Evolutionary conservation across 768 basidiomycete genomes (phyloP).

Genomic region (Serpula lacrymans): DNA sequence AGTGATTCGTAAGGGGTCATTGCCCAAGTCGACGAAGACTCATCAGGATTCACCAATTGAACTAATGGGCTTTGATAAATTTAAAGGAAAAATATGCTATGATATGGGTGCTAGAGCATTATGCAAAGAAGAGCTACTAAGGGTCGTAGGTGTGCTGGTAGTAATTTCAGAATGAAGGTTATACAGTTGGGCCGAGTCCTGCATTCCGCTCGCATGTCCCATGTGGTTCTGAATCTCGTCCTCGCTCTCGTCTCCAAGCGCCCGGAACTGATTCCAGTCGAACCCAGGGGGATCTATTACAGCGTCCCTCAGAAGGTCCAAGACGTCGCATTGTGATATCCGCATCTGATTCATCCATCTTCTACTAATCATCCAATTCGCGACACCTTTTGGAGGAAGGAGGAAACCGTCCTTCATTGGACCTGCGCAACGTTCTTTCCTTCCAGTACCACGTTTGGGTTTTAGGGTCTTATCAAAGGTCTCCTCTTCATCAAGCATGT

Average conservation of each 20-base stretch:
- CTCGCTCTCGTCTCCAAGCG: constrained; percentile 58
- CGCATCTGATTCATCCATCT: constrained; percentile 51
- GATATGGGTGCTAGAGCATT: constrained; percentile 10
- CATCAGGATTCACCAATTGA: no score
- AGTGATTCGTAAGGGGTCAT: no score
- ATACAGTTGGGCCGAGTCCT: constrained; percentile 8
- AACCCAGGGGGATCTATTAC: constrained; percentile 46
- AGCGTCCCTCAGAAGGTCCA: constrained; percentile 37
- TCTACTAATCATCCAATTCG: constrained; percentile 75
- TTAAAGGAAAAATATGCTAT: no score
- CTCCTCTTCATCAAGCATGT: constrained; percentile 57
- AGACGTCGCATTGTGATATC: constrained; percentile 45
- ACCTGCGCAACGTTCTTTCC: constrained; percentile 52
- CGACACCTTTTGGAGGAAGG: constrained; percentile 61
- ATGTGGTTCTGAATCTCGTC: constrained; percentile 24
- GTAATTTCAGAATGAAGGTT: constrained; percentile 7
- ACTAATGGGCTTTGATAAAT: no score
- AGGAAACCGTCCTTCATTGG: constrained; percentile 51
- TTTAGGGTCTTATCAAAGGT: constrained; percentile 39
- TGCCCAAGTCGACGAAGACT: no score
- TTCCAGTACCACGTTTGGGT: constrained; percentile 57
- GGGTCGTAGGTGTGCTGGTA: constrained; percentile 1
- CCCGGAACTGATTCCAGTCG: constrained; percentile 46
- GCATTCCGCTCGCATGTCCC: constrained; percentile 3
- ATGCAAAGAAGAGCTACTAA: constrained; percentile 9